Conservation (phyloP, 2,329 filamentous ascomycete genomes). For the Pestalotiopsis sp. region DNA sequence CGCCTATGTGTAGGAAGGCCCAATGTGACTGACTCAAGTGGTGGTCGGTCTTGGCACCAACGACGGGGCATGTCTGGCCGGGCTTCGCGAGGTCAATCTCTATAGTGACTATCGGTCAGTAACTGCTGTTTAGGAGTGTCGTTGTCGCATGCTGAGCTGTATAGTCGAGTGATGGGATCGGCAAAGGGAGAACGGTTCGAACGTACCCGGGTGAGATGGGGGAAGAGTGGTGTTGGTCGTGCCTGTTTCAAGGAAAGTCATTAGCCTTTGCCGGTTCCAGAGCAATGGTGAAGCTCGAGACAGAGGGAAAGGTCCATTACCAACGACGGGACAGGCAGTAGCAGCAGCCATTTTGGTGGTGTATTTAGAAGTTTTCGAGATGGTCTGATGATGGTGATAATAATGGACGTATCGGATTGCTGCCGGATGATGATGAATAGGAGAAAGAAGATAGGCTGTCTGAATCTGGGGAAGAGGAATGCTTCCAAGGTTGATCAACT, state of each 20-base stretch:
- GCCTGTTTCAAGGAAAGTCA: not conserved
- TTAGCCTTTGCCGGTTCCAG: not conserved
- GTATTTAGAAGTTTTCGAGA: not conserved
- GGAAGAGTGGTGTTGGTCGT: constrained; percentile 14
- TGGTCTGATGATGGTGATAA: not conserved
- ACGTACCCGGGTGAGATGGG: constrained; percentile 13
- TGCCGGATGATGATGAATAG: not conserved
- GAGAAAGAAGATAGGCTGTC: not conserved
- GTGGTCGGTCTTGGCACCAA: constrained; percentile 45
- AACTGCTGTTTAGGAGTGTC: not conserved
- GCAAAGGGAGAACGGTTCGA: not conserved
- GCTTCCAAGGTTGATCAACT: not conserved
- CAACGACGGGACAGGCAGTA: constrained; percentile 8
- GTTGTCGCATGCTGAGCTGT: not conserved
- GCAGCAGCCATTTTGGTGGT: not conserved
- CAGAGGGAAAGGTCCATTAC: not conserved
- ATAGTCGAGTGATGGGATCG: not conserved
- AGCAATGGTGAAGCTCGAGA: not conserved
- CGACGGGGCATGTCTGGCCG: constrained; percentile 42
- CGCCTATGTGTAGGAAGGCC: too few relatives aligned
- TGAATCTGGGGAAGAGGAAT: not conserved
- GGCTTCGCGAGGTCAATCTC: constrained; percentile 42
- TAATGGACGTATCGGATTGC: not conserved
- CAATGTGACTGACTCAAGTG: constrained; percentile 26
- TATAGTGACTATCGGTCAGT: constrained; percentile 26